Evolutionary conservation across 1,284 basidiomycete genomes (phyloP).

Genomic region (Sphaerobolus stellatus): DNA sequence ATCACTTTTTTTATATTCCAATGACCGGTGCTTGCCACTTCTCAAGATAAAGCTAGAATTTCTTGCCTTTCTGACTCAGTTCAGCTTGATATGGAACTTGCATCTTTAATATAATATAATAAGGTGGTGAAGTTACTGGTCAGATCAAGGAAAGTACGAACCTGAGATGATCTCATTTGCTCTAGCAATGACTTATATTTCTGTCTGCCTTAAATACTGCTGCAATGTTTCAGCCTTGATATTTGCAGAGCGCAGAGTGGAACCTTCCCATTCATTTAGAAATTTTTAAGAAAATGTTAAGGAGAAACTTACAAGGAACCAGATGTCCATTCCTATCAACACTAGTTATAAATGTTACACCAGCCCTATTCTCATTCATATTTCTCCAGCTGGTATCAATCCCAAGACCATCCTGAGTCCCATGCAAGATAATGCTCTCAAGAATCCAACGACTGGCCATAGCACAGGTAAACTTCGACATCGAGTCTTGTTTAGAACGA

Average conservation of each 20-base stretch:
- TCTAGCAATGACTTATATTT: neutral
- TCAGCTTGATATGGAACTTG: neutral
- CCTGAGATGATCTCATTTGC: neutral
- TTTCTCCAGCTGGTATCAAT: too few relatives aligned
- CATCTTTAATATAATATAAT: neutral
- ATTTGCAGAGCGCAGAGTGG: neutral
- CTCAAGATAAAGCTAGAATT: neutral
- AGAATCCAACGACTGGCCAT: neutral
- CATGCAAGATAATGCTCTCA: neutral
- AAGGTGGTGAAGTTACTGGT: too few relatives aligned
- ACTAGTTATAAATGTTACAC: neutral
- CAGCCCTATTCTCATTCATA: neutral
- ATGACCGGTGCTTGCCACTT: neutral
- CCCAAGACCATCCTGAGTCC: neutral
- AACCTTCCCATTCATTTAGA: too few relatives aligned
- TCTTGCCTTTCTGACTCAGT: neutral
- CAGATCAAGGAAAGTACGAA: neutral
- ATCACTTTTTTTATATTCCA: neutral
- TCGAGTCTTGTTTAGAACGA: neutral
- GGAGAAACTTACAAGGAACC: neutral
- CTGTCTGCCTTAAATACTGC: neutral
- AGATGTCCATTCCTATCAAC: neutral
- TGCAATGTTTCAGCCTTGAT: neutral
- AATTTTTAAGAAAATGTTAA: too few relatives aligned
- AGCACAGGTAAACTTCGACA: neutral